phyloP scores from a whole-genome alignment of 495 filamentous ascomycete genomes.

The Podospora pseudoanserina region DNA sequence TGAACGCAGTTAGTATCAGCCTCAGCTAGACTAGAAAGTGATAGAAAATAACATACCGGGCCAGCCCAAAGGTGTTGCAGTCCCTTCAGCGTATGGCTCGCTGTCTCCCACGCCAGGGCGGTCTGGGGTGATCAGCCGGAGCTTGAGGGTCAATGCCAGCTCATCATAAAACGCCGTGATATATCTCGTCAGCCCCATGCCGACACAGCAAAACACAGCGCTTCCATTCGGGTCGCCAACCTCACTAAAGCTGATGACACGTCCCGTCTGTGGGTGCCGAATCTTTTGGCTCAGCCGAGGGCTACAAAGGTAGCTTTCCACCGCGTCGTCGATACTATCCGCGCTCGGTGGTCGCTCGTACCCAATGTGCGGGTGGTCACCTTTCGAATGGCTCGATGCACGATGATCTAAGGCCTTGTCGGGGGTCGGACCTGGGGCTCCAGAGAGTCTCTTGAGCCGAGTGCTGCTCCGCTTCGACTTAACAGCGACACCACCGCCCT shows the following conservation, averaged over 20 bases:
- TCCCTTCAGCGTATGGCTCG: constrained; percentile 72
- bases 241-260: constrained; percentile 92
- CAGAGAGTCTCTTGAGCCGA: constrained; percentile 46
- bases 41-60: constrained; percentile 60
- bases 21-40: constrained; percentile 23
- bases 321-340: constrained; percentile 85
- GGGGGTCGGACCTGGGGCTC: constrained; percentile 39
- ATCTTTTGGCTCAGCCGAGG: constrained; percentile 85
- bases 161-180: constrained; percentile 98
- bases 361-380: constrained; percentile 35
- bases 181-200: constrained; percentile 95
- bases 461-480: constrained; percentile 46
- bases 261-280: constrained; percentile 75
- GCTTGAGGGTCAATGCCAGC: constrained; percentile 78
- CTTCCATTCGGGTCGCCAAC: constrained; percentile 90
- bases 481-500: constrained; percentile 38
- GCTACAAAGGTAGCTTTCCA: constrained; percentile 78
- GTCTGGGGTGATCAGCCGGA: constrained; percentile 91
- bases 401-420: constrained; percentile 31
- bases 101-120: constrained; percentile 93
- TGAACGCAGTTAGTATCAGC: constrained; percentile 28
- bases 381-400: constrained; percentile 27
- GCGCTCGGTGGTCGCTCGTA: constrained; percentile 67
- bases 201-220: constrained; percentile 93
- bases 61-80: constrained; percentile 87